Evolutionary conservation across 768 basidiomycete species (phyloP), one percentile per base, ranked within the genome.

Genomic region (Tephrocybe sp.): DNA sequence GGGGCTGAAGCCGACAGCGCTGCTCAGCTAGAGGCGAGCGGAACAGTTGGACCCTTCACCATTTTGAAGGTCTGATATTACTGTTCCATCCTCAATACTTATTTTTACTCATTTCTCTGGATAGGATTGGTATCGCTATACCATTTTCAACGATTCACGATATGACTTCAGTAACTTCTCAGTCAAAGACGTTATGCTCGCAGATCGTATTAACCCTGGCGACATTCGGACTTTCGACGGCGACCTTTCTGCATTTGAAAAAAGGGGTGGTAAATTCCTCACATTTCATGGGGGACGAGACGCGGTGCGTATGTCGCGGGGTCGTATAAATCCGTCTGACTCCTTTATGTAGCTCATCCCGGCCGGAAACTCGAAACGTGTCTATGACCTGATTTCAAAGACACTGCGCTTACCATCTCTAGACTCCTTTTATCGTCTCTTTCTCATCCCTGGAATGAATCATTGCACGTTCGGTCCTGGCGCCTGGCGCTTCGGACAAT

Each of bases 261-360:
- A 30, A 3, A 47, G 44, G 3, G 51, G 51, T 15, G 55, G 55
- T 4, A 56, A 50, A 22, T 50, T 56, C 25, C 25, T 56, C 21
- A 50, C 55, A n/a, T 56, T 43, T 19, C 55, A 56, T n/a, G 55
- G 55, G 3, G 51, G 48, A 29, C 50, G 50, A 33, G 55, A 56
- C 33, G 23, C 49, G 42, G 50, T 49, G 12, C 23, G 25, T 21
- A n/a, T n/a, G n/a, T n/a, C n/a, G n/a, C n/a, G n/a, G n/a, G n/a
- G n/a, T n/a, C n/a, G n/a, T n/a, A n/a, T n/a, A n/a, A n/a, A n/a
- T n/a, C 33, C 33, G 7, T n/a, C 15, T 4, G 27, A 29, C 27
- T 16, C 2, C 3, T 33, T 1, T 7, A 11, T n/a, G n/a, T n/a
- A 53, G 47, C 42, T 45, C 29, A 53, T 56, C 19, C 31, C 55